Conservation (phyloP, 208 protist genomes). For the Trypanosoma congolense region DNA sequence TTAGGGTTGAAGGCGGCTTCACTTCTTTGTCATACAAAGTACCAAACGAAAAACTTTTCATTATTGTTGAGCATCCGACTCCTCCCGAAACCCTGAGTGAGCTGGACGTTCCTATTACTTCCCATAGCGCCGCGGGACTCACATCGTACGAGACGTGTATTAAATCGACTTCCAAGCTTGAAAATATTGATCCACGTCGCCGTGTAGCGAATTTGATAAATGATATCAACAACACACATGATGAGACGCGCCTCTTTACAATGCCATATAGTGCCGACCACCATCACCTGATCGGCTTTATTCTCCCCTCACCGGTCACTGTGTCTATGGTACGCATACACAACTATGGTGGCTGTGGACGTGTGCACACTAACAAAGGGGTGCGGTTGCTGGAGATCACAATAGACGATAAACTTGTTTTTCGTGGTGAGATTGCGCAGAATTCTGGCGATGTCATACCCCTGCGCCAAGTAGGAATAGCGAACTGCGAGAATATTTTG, state of each 20-base stretch:
- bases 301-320: constrained; percentile 41
- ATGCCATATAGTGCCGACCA: constrained; percentile 71
- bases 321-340: constrained; percentile 79
- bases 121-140: no score
- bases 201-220: constrained; percentile 79
- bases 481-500: constrained; percentile 74
- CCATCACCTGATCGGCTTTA: constrained; percentile 65
- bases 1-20: neutral
- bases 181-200: constrained; percentile 27
- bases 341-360: constrained; percentile 90
- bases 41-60: neutral
- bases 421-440: constrained; percentile 74
- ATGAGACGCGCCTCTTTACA: constrained; percentile 79
- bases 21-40: neutral
- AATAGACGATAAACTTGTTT: constrained; percentile 66
- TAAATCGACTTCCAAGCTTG: neutral
- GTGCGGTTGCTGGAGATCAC: constrained; percentile 75
- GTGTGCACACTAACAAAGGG: constrained; percentile 82
- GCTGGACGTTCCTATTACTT: neutral
- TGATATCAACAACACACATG: constrained; percentile 67
- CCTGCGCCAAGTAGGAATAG: constrained; percentile 22
- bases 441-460: constrained; percentile 37
- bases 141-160: neutral
- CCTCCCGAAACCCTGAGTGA: neutral
- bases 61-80: constrained; percentile 11